phyloP scores from a whole-genome alignment of 1,139 yeast species.

The Suhomyces bokatorum region DNA sequence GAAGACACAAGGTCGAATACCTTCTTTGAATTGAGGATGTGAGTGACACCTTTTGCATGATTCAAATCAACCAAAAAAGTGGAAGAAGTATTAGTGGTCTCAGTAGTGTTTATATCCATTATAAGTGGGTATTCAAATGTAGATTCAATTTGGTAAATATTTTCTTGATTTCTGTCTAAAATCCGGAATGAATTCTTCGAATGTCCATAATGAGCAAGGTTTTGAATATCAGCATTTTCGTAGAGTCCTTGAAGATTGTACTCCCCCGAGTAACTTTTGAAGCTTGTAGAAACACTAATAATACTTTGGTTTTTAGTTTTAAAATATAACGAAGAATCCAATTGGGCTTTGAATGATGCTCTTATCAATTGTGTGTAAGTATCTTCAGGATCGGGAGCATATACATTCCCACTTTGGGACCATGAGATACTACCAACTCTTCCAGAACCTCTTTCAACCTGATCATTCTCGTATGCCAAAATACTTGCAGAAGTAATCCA shows the following conservation, averaged over 20 bases:
- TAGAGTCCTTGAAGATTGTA: conserved; percentile 36
- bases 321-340: conserved; percentile 34
- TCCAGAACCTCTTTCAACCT: conserved; percentile 43
- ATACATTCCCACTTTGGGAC: conserved; percentile 18
- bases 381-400: conserved; percentile 34
- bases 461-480: conserved; percentile 56
- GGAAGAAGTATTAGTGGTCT: neutral
- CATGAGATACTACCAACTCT: conserved; percentile 29
- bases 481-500: conserved; percentile 19
- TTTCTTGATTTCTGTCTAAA: conserved; percentile 17
- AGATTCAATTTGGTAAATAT: conserved; percentile 18
- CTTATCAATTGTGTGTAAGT: conserved; percentile 37
- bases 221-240: conserved; percentile 33
- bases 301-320: conserved; percentile 36
- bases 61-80: conserved; percentile 7
- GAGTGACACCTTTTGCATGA: conserved; percentile 15
- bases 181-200: conserved; percentile 22
- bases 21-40: conserved; percentile 19
- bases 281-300: conserved; percentile 28
- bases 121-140: conserved; percentile 18
- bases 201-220: conserved; percentile 30
- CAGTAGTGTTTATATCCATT: neutral
- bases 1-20: conserved; percentile 20
- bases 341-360: conserved; percentile 31
- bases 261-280: conserved; percentile 29